Evolutionary conservation across 352 stramenopile genomes (phyloP).

Genomic region (Lagenidium sp.): DNA sequence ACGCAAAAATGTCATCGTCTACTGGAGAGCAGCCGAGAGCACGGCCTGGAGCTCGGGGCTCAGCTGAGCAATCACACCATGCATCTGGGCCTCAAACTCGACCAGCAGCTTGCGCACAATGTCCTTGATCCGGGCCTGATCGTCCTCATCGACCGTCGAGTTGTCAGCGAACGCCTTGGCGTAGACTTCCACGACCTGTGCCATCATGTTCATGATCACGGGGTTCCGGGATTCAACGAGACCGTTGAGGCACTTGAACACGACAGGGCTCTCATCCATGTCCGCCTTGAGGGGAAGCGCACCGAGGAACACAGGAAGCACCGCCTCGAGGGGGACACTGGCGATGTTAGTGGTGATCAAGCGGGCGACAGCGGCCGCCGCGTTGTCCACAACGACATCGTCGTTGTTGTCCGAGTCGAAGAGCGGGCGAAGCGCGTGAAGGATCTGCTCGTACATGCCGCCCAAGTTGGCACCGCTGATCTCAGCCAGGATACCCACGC

Average conservation of each 20-base stretch:
- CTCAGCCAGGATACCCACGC: constrained; percentile 89
- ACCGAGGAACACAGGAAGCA: constrained; percentile 91
- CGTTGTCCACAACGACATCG: constrained; percentile 90
- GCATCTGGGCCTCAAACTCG: constrained; percentile 71
- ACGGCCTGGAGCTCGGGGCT: constrained; percentile 57
- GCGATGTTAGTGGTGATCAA: constrained; percentile 86
- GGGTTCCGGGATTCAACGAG: constrained; percentile 89
- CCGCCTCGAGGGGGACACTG: constrained; percentile 86
- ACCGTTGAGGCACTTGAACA: constrained; percentile 93
- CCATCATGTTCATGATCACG: constrained; percentile 53
- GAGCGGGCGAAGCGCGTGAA: constrained; percentile 87
- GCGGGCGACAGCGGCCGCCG: constrained; percentile 85
- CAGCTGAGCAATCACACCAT: constrained; percentile 67
- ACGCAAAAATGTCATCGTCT: not conserved
- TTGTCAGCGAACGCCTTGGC: constrained; percentile 50
- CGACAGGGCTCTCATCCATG: constrained; percentile 93
- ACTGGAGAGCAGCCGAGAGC: constrained; percentile 21
- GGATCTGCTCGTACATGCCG: constrained; percentile 86
- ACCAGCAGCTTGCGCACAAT: constrained; percentile 57
- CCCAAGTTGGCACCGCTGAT: constrained; percentile 62
- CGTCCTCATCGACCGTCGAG: constrained; percentile 66
- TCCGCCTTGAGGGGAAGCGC: constrained; percentile 94
- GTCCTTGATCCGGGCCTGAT: constrained; percentile 59
- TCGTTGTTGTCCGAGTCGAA: constrained; percentile 87
- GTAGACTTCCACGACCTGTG: constrained; percentile 75